Base-by-base conservation (phyloP, 768 basidiomycete species). In the Roridomyces roridus region DNA sequence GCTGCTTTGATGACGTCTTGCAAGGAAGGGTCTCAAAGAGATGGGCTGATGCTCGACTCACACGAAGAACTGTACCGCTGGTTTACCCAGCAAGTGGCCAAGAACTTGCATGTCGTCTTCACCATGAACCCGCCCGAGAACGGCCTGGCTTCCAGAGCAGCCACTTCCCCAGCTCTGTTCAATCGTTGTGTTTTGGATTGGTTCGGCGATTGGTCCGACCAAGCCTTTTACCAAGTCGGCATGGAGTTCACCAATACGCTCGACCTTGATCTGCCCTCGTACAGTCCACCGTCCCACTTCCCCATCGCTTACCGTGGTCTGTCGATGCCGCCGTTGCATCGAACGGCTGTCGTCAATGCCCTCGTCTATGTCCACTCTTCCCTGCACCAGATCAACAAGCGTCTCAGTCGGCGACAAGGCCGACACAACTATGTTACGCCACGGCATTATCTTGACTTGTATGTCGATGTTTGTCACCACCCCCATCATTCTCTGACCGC, bases 141-240 rank as follows among this genome's bases (percentile, higher is more conserved):
- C 54, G 97, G 96, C 24, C 82, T 99, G 17, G 96, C 95, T 7
- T 96, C 94, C 18, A 85, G 95, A 44, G 97, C 95, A 11, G 97
- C 96, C 3, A 98, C 97, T 0, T 99, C 97, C 1, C 97, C 97
- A 8, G 97, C 97, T 17, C 78, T 98, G 66, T 96, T 96, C 87
- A 99, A 99, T 77, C 90, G 97, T 77, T 99, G 97, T 71, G 97
- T 99, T 8, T 80, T 99, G 54, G 96, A 99, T 72, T 99, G 97
- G 97, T 98, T 98, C 65, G 97, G 97, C 24, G 96, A 98, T 70
- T 99, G 97, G 97, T 94, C 96, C 15, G 94, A 97, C 65, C 96
- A 98, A 69, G 96, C 97, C 0, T 92, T 98, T 74, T 98, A 91
- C 70, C 97, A 98, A 79, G 97, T 99, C 57, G 97, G 92, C 39